Evolutionary conservation across 2,329 filamentous ascomycete genomes (phyloP).

Genomic region (Colletotrichum sojae): DNA sequence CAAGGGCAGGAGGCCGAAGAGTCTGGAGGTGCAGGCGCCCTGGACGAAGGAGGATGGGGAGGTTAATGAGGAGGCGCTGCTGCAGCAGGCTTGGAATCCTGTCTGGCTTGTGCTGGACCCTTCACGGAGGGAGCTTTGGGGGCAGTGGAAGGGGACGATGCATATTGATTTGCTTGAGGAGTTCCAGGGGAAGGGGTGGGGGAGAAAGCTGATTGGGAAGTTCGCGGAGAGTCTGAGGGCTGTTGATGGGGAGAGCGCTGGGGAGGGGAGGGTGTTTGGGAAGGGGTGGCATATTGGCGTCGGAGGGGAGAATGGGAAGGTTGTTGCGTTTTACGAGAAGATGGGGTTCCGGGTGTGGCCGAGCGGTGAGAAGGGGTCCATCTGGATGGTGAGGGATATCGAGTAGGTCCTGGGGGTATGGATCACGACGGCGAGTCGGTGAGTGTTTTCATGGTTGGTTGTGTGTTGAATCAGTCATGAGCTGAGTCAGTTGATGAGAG

Average conservation of each 20-base stretch:
- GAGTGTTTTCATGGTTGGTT: too few species aligned
- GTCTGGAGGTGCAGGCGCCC: constrained; percentile 47
- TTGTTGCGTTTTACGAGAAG: constrained; percentile 64
- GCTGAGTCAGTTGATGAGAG: too few species aligned
- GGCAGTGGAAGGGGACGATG: constrained; percentile 59
- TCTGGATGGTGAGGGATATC: constrained; percentile 60
- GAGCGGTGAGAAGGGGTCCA: constrained; percentile 52
- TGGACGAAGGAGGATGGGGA: constrained; percentile 46
- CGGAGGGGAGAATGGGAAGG: constrained; percentile 61
- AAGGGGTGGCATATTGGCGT: constrained; percentile 61
- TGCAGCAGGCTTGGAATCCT: constrained; percentile 59
- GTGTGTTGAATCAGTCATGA: too few species aligned
- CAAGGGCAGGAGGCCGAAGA: constrained; percentile 42
- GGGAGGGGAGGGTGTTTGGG: constrained; percentile 44
- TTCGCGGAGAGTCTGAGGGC: constrained; percentile 57
- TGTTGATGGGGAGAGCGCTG: constrained; percentile 31
- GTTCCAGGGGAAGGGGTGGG: constrained; percentile 61
- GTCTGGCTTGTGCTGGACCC: constrained; percentile 55
- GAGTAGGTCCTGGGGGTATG: not conserved
- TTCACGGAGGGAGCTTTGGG: constrained; percentile 51
- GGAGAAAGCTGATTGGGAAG: constrained; percentile 55
- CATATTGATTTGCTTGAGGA: constrained; percentile 63
- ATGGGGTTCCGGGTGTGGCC: constrained; percentile 59
- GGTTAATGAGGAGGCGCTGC: constrained; percentile 53
- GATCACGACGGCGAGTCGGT: not conserved